Percentiles rank a stretch among this genome's conserved stretches.
Conservation (phyloP, 1,284 basidiomycete genomes). For the Tylopilus sp. region DNA sequence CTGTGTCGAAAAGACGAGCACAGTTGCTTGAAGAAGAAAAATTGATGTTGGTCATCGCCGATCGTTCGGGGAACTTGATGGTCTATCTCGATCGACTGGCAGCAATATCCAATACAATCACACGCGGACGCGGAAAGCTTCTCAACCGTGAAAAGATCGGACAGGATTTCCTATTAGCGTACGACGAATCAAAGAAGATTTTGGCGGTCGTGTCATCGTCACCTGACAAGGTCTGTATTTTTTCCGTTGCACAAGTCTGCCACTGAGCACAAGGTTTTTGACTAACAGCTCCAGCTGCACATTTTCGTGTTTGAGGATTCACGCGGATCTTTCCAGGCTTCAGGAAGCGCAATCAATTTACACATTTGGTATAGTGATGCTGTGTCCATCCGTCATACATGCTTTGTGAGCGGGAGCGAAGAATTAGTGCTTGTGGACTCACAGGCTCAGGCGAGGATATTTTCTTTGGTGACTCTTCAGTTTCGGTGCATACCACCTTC, state of each 20-base stretch:
- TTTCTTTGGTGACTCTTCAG: slow-evolving; percentile 60
- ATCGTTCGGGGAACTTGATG: slow-evolving; percentile 42
- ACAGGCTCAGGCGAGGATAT: slow-evolving; percentile 53
- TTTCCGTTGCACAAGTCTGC: not conserved
- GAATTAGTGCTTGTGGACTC: slow-evolving; percentile 62
- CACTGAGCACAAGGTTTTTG: not conserved
- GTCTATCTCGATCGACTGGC: slow-evolving; percentile 53
- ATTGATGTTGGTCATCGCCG: slow-evolving; percentile 55
- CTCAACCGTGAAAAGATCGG: slow-evolving; percentile 60
- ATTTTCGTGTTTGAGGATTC: slow-evolving; percentile 59
- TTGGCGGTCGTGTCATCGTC: slow-evolving; percentile 54
- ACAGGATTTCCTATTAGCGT: slow-evolving; percentile 53
- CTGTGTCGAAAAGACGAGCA: slow-evolving; percentile 43
- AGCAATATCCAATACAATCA: slow-evolving; percentile 46
- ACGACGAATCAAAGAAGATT: slow-evolving; percentile 61
- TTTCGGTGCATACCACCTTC: slow-evolving; percentile 52
- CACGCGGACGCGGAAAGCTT: slow-evolving; percentile 38
- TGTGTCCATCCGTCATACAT: slow-evolving; percentile 44
- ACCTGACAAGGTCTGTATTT: slow-evolving; percentile 47
- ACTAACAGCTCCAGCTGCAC: slow-evolving; percentile 50
- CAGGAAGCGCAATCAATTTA: slow-evolving; percentile 54
- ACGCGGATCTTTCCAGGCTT: slow-evolving; percentile 41
- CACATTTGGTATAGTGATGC: slow-evolving; percentile 53
- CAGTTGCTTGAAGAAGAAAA: slow-evolving; percentile 51
- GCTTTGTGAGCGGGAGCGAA: slow-evolving; percentile 54